Base-by-base conservation (phyloP, 2,329 filamentous ascomycete genomes). In the Lachnellula willkommii region DNA sequence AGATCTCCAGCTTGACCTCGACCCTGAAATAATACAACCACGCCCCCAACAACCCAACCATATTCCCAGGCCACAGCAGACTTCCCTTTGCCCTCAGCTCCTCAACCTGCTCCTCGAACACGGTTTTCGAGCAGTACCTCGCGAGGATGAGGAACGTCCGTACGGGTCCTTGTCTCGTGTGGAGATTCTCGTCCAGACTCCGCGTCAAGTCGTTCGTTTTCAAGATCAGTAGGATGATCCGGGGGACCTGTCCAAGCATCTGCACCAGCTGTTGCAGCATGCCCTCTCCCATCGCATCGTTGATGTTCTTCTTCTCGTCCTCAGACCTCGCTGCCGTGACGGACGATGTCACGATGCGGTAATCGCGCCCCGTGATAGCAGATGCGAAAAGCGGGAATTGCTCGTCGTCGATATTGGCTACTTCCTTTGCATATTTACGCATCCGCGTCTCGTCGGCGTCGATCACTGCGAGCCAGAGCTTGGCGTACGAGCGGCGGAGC, bases 171-270 rank as follows among this genome's bases (percentile, higher is more conserved):
- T 82, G 80, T 6, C 81, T 79, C 0, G 89, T 94, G 54, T 92
- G 87, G 39, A 95, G 77, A 68, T 88, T 92, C 76, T 99, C 94
- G 70, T 99, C 94, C 17, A 99, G 80, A 65, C 88, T 94, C 61
- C 94, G 85, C 15, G 94, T 99, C 40, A 99, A 77, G 73, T 99
- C 94, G 70, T 99, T 99, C 2, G 94, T 99, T 75, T 99, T 99
- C 60, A 99, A 79, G 63, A 99, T 97, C 28, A 99, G 78, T 12
- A 99, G 79, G 53, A 99, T 96, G 62, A 99, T 90, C 46, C 91
- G 79, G 0, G 94, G 94, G 6, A 99, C 92, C 65, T 90, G 84
- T 48, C 90, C 90, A 5, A 99, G 82, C 63, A 99, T 77, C 63
- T 92, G 86, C 7, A 99, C 90, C 6, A 99, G 79, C 66, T 96